Base-by-base conservation (phyloP, 1,284 basidiomycete species). In the Boletus sp. region DNA sequence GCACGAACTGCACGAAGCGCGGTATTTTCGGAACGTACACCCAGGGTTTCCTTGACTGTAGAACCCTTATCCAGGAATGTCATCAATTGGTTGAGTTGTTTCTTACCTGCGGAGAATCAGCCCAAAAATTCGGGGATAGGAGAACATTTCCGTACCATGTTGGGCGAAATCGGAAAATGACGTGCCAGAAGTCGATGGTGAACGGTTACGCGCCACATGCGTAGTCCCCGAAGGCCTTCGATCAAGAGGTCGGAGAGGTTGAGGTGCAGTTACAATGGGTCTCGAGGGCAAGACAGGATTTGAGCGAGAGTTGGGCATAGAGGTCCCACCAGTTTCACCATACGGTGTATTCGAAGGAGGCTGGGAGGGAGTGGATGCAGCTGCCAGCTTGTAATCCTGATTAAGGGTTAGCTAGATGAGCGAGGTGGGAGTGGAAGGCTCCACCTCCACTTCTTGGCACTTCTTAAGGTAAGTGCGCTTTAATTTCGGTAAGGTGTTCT, bases 391-490 rank as follows among this genome's bases (percentile, higher is more conserved):
- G 74, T 84, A 78, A 61, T 90, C 88, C 88, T 89, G 51, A 27
- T 37, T 7, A 46, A 7, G 42, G 37, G 44, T 71, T 47, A 66
- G 49, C 59, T 16, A 44, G 45, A 49, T 29, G 39, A 57, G 15
- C 8, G 27, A 55, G 36, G 55, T 15, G 13, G 43, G 58, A 60
- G 41, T 27, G 7, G 31, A 45, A 33, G 20, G 50, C 44, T 76
- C 57, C 60, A 91, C 92, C 79, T 94, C 93, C 4, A 89, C 85
- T 61, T 94, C 91, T 55, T 88, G 84, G 66, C 88, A 91, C 72
- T 92, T 94, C 75, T 85, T 89, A 15, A 83, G 72, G 70, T 96
- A 96, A 35, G 79, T 75, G 49, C 84, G 80, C 76, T 92, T 93
- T 48, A 95, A 76, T 66, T 86, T 88, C 1, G 91, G 92, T 8